These are phyloP conservation scores for Alnus rubra DNA, from an alignment of 306 rosid species.

Conservation along the genomic window DNA sequence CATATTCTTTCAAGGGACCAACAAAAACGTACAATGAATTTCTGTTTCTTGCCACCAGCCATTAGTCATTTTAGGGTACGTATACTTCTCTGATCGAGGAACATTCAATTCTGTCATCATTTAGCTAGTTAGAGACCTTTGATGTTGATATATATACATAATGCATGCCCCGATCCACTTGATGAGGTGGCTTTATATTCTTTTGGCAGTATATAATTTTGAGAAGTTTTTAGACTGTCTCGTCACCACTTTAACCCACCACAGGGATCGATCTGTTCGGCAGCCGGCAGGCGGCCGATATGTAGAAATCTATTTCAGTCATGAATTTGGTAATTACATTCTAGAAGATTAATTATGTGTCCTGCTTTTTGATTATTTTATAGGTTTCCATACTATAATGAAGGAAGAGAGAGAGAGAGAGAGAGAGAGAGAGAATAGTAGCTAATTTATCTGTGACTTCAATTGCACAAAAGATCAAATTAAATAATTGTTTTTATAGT, in stretches of 20 bases:
- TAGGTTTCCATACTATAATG: neutral
- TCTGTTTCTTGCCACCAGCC: no score
- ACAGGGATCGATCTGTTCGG: conserved; percentile 16
- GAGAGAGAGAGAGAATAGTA: no score
- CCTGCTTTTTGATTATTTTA: neutral
- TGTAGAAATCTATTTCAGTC: conserved; percentile 7
- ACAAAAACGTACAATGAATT: no score
- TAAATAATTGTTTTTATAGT: no score
- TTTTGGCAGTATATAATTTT: conserved; percentile 27
- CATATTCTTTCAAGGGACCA: no score
- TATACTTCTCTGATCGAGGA: neutral
- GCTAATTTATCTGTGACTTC: neutral
- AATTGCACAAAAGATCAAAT: neutral
- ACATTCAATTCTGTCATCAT: neutral
- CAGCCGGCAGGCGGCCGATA: neutral
- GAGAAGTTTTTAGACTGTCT: conserved; percentile 32
- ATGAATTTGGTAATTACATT: conserved; percentile 11
- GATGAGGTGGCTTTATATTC: conserved; percentile 20
- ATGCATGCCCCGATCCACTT: conserved; percentile 1
- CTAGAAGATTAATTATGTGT: conserved; percentile 6
- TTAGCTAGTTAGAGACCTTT: neutral
- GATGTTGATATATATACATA: neutral
- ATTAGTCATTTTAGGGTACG: neutral
- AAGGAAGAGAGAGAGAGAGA: no score
- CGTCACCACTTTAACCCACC: conserved; percentile 39